Evolutionary conservation across 805 yeast species (phyloP).

Genomic region (Schizosaccharomyces lindneri): DNA sequence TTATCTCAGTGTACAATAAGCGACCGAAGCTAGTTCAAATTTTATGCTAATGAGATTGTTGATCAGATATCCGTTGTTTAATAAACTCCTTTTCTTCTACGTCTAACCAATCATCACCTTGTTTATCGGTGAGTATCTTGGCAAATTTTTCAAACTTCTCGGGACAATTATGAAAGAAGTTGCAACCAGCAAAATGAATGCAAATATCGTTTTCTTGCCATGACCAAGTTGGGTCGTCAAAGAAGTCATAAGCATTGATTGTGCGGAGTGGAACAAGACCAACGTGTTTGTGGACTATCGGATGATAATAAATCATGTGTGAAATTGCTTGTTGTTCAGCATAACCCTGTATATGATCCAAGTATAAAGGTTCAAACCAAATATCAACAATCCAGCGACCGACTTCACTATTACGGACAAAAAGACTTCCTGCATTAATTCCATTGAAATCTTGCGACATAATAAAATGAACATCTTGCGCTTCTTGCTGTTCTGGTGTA

Average conservation of each 20-base stretch:
- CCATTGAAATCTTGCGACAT: conserved; percentile 77
- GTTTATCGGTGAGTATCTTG: background rate
- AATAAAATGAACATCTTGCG: conserved; percentile 26
- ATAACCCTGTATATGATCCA: conserved; percentile 67
- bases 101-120: background rate
- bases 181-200: conserved; percentile 10
- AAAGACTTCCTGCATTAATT: conserved; percentile 56
- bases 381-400: conserved; percentile 39
- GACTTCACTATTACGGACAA: conserved; percentile 50
- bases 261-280: conserved; percentile 8
- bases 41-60: too few species aligned
- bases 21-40: too few species aligned
- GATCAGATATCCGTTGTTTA: background rate
- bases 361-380: conserved; percentile 76
- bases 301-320: conserved; percentile 16
- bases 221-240: conserved; percentile 6
- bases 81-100: background rate
- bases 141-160: background rate
- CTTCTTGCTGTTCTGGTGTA: conserved; percentile 5
- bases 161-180: conserved; percentile 2
- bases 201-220: conserved; percentile 7
- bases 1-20: too few species aligned
- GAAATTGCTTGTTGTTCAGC: conserved; percentile 70
- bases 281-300: conserved; percentile 6
- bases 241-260: conserved; percentile 6